Conservation (phyloP, 345 rosid species). For the Lepidium didymum region DNA sequence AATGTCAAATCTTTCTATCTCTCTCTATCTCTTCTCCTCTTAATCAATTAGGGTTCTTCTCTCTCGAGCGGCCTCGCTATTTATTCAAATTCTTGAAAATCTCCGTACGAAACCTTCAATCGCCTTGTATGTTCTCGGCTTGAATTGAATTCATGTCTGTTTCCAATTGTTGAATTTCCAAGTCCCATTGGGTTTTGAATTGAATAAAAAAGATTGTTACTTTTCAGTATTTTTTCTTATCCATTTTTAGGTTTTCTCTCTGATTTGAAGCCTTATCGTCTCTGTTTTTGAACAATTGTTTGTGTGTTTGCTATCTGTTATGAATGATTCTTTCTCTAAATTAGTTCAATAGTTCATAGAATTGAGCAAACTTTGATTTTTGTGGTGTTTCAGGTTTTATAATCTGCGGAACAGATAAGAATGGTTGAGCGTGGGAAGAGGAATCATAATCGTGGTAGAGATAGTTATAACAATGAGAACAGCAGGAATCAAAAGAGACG, state of each 20-base stretch:
- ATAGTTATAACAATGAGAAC: constrained; percentile 44
- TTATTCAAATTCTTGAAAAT: not conserved
- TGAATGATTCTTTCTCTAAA: not conserved
- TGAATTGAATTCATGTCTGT: not conserved
- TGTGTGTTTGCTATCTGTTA: not conserved
- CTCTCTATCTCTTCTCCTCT: not conserved
- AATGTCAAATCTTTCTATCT: not conserved
- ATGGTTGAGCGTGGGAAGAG: constrained; percentile 89
- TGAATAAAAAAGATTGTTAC: not conserved
- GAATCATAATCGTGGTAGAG: constrained; percentile 39
- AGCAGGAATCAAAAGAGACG: constrained; percentile 60
- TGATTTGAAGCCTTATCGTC: not conserved
- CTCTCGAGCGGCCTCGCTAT: not conserved
- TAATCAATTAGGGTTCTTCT: not conserved
- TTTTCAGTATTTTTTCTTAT: constrained; percentile 4
- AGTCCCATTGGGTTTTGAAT: not conserved
- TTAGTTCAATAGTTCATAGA: not conserved
- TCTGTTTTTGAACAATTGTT: not conserved
- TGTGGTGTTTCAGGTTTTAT: constrained; percentile 3
- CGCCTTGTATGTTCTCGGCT: not conserved
- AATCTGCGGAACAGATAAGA: not conserved
- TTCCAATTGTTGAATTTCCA: not conserved
- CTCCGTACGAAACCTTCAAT: not conserved
- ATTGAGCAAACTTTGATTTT: not conserved
- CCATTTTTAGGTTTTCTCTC: not conserved